Percentiles rank a stretch among this genome's conserved stretches.
These are phyloP conservation scores for Punica granatum DNA, from an alignment of 345 rosid genomes.

Conservation along the genomic window DNA sequence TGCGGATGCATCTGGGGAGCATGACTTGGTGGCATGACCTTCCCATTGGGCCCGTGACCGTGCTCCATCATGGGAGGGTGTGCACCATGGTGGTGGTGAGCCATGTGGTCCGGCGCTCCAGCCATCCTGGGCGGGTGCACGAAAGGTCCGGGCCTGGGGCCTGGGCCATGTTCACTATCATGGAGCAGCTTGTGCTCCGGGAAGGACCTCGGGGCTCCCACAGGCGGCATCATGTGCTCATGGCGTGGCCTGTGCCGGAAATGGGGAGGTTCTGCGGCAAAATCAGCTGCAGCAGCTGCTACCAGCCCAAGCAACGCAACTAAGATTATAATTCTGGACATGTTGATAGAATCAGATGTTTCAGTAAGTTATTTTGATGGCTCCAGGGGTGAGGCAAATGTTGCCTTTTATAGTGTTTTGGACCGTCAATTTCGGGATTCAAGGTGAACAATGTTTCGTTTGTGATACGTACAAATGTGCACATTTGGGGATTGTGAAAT, in stretches of 20 bases:
- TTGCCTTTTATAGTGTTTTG: too few species aligned
- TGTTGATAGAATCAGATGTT: too few species aligned
- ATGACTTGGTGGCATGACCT: background rate
- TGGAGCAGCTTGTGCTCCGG: background rate
- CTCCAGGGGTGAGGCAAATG: too few species aligned
- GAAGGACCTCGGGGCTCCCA: too few species aligned
- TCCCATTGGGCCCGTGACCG: constrained; percentile 7
- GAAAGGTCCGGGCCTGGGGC: too few species aligned
- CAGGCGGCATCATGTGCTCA: background rate
- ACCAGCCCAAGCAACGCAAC: constrained; percentile 5
- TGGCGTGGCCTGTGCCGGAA: constrained; percentile 5
- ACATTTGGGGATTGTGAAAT: too few species aligned
- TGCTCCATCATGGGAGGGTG: constrained; percentile 3
- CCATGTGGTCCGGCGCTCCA: constrained; percentile 7
- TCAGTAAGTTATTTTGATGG: too few species aligned
- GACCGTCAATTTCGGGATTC: too few species aligned
- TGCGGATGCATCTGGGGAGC: constrained; percentile 4
- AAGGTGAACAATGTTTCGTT: too few species aligned
- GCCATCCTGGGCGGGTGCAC: constrained; percentile 11
- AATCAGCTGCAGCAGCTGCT: background rate
- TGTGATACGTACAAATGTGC: too few species aligned
- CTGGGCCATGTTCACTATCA: background rate
- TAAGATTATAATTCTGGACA: too few species aligned
- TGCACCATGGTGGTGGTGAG: constrained; percentile 9
- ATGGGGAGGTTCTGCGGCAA: background rate